Evolutionary conservation across 2,329 filamentous ascomycete species (phyloP), one percentile per base, ranked within the genome.

Genomic region (Alternaria ventricosa): DNA sequence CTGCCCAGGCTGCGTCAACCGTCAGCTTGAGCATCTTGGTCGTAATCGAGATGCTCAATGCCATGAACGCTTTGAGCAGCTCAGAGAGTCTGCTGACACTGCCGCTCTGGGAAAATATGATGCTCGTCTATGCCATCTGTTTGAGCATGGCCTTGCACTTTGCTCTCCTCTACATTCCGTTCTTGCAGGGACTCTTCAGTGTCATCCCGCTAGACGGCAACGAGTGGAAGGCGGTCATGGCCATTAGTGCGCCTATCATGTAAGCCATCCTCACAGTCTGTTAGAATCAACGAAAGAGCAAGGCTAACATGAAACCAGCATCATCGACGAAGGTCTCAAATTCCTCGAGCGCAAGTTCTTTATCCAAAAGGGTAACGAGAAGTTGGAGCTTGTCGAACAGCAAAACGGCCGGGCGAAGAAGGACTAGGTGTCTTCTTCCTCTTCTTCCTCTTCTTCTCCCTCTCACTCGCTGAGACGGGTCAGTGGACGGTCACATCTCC

Each of bases 21-120:
- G 90, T 99, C 27, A 97, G 94, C 7, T 87, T 99, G 65, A 97
- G 93, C 41, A 89, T 90, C 75, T 87, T 99, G 18, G 96, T 99
- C 49, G 94, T 97, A 64, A 98, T 99, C 76, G 96, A 99, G 84
- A 99, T 99, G 96, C 88, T 99, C 79, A 99, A 99, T 82, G 96
- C 96, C 73, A 95, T 98, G 91, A 99, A 99, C 78, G 96, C 95
- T 0, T 87, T 99, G 30, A 97, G 94, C 2, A 97, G 94, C 1
- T 97, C 93, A 80, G 96, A 99, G 82, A 97, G 93, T 15, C 89
- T 99, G 12, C 82, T 99, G 60, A 97, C 94, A 3, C 88, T 99
- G 66, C 95, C 94, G 10, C 85, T 99, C n/a, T 97, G 95, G 95
- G 89, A 95, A 78, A 99, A 99, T 84, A 96, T 97, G 91, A 96